A percentile compares a stretch with the other conserved stretches of the same genome.
Evolutionary conservation across 768 basidiomycete species (phyloP).

Genomic region (Amanita subjunquillea): DNA sequence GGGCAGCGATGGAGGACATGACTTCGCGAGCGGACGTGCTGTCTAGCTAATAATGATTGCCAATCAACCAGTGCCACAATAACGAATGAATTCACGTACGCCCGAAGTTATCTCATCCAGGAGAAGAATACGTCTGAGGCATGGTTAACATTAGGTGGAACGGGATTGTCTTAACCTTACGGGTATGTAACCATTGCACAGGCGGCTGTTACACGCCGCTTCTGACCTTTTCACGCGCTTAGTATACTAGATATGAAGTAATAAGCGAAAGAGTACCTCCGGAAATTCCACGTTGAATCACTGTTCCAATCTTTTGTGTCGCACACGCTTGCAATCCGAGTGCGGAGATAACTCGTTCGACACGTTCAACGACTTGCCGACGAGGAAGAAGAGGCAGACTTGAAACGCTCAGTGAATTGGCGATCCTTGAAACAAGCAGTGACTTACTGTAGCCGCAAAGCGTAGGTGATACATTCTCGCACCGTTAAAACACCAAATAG

Average conservation of each 20-base stretch:
- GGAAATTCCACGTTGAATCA: background rate
- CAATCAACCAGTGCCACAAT: background rate
- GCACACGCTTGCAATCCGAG: background rate
- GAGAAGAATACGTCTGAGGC: background rate
- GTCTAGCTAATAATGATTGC: constrained; percentile 25
- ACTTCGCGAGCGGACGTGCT: constrained; percentile 35
- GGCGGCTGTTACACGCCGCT: constrained; percentile 50
- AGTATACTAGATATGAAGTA: background rate
- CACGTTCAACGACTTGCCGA: background rate
- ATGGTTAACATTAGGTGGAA: background rate
- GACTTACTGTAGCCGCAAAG: constrained; percentile 29
- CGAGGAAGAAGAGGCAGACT: background rate
- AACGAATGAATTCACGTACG: background rate
- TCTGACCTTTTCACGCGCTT: constrained; percentile 31
- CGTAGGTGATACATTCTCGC: constrained; percentile 41
- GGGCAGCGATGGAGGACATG: constrained; percentile 29
- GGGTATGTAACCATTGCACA: constrained; percentile 52
- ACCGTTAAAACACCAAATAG: constrained; percentile 50
- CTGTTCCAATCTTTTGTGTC: background rate
- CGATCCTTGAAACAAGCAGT: background rate
- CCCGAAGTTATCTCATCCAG: background rate
- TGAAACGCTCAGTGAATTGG: background rate
- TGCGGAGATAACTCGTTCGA: background rate
- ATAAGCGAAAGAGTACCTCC: background rate
- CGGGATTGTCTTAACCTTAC: constrained; percentile 11